Evolutionary conservation across 73 alveolate genomes (phyloP).

Genomic region (Tetrahymena malaccensis): DNA sequence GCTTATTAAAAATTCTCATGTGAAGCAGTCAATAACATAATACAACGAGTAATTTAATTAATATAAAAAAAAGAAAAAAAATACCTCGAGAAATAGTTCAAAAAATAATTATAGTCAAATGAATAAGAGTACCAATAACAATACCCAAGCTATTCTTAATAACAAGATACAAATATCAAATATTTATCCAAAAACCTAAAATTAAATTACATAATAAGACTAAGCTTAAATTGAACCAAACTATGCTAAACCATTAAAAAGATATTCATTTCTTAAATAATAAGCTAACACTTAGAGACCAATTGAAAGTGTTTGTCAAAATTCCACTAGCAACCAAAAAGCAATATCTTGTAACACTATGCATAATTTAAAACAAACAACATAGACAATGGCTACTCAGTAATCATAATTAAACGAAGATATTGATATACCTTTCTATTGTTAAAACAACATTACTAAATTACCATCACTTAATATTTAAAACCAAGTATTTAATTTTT

Average conservation of each 20-base stretch:
- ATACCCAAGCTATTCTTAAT: neutral
- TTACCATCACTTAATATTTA: neutral
- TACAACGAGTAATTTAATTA: neutral
- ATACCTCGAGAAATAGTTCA: neutral
- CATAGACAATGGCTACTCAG: neutral
- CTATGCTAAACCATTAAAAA: neutral
- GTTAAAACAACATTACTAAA: neutral
- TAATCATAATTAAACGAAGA: neutral
- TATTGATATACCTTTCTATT: neutral
- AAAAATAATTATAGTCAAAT: neutral
- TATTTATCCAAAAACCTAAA: neutral
- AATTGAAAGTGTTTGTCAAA: neutral
- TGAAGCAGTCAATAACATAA: neutral
- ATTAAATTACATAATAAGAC: neutral
- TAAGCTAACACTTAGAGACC: neutral
- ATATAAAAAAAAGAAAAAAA: neutral
- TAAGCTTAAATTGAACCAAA: neutral
- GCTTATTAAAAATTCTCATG: neutral
- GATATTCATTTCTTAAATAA: neutral
- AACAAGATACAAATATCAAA: neutral
- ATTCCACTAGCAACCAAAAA: neutral
- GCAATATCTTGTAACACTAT: neutral
- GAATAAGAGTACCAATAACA: neutral
- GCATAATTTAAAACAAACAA: neutral
- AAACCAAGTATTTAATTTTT: neutral